Evolutionary conservation across 345 rosid species (phyloP), one percentile per base, ranked within the genome.

Genomic region (Heritiera fomes): DNA sequence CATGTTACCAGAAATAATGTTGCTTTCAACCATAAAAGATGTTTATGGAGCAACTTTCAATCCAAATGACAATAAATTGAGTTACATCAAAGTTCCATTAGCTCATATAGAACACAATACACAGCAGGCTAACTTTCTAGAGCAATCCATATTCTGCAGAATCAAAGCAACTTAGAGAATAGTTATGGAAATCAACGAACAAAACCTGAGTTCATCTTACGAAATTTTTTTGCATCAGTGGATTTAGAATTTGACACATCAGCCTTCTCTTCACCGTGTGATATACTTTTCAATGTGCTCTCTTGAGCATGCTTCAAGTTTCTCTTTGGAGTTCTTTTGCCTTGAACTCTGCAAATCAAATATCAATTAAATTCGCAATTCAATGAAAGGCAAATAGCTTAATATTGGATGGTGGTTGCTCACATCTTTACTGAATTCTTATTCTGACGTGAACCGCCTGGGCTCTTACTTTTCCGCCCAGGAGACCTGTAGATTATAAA

Each of bases 281-380:
- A 77, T 68, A 80, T 82, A 75, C 75, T 82, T 81, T 77, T 87
- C 79, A 84, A 64, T 58, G 63, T 80, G 75, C 78, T 23, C 83
- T 84, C 82, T 58, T 76, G 80, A 56, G 68, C 47, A 38, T 32
- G 86, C 81, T 82, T 91, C 28, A 81, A 23, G 80, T 81, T 83
- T 82, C 88, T 93, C 91, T 88, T 93, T 49, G 96, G 96, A 60
- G 95, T 96, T 88, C 97, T 89, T 90, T 88, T 91, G 59, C 91
- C 87, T 84, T 91, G 91, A 56, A 84, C 87, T 78, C 98, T 96
- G 56, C 14, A 67, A 71, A 68, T 45, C 63, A 79, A 82, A 55
- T 70, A 64, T 40, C 67, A 70, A 79, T 38, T 45, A 79, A 41
- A 55, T 53, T 76, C 20, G 52, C 63, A 73, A 53, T 34, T 50